Evolutionary conservation across 2,329 filamentous ascomycete species (phyloP), one percentile per base, ranked within the genome.

Genomic region (Didymella pomorum): DNA sequence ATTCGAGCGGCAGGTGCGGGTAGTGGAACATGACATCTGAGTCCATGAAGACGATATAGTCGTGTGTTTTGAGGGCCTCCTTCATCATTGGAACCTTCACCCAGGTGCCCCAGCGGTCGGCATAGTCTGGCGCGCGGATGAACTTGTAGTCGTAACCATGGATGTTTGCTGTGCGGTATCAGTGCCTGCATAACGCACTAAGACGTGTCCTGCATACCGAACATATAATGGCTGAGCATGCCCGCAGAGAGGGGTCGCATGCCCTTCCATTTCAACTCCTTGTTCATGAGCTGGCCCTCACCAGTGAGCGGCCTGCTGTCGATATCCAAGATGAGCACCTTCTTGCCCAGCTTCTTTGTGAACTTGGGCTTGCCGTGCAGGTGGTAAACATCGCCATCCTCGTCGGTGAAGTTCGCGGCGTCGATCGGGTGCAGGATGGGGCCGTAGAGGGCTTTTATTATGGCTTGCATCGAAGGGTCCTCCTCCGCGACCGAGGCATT

Each of bases 91-190:
- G 76, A n/a, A 82, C 76, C 68, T 83, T 83, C 63, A 80, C 77
- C 81, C 81, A 83, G 16, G 80, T 82, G 25, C 77, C 76, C 65
- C 76, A 77, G 49, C 79, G 79, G 50, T 79, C 76, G 1, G 68
- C 62, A 51, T 79, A 79, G 29, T 77, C 73, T 26, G 78, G 73
- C 4, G 79, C 79, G 56, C 76, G 78, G 28, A 82, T 76, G 52
- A 82, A 78, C 31, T 81, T 80, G 66, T 83, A 83, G 49, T 81
- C 79, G 67, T 82, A 82, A 5, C 80, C 80, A 65, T 83, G 81
- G 46, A 83, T 81, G 65, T 70, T 70, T 20, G 78, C 78, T 78
- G 61, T 60, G 7, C n/a, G 31, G 16, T 49, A 58, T 71, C 52
- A 69, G 65, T 46, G 5, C n/a, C n/a, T 23, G 56, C 33, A 25